Base-by-base conservation (phyloP, 805 yeast species). In the Yarrowia alimentaria region DNA sequence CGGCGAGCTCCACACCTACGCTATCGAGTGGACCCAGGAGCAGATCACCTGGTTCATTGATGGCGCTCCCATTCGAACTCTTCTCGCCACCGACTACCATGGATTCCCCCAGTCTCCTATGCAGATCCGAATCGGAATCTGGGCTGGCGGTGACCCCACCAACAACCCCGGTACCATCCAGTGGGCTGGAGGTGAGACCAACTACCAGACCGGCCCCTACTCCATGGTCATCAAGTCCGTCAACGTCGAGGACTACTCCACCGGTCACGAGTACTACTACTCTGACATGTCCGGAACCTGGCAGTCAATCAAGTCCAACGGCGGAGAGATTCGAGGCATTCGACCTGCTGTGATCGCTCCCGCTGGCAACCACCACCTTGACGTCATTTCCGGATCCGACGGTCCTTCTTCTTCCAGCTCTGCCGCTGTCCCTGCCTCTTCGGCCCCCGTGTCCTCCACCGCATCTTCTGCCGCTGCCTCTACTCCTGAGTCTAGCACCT, bases 41-140 rank as follows among this genome's bases (percentile, higher is more conserved):
- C 61, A 69, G 6, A 68, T 84, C 31, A 71, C 76, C 7, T 90
- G 94, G 89, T 77, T 76, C 53, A 59, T 87, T 19, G 94, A 90
- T 61, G 94, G 91, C 21, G 61, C 56, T 6, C 71, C 73, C 1
- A 79, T 86, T 8, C 79, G 97, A 71, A 76, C 85, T 1, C 68
- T 90, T 50, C 33, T 61, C 9, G 72, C 78, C 52, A 67, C 70
- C 52, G 70, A 81, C 17, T 62, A 77, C 13, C 74, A 78, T 53
- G 95, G 95, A 5, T 90, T 77, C 66, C 97, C 97, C 33, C 95
- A 89, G 68, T 71, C 88, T n/a, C 97, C 97, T 42, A 86, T 89
- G 47, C 72, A 83, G 61, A 68, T 89, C 38, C 87, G 84, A 63
- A 65, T 73, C 19, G 78, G 78, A 6, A 51, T 70, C n/a, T 74